Evolutionary conservation across 441 rosid genomes (phyloP).

Genomic region (Euphorbia celastroides): DNA sequence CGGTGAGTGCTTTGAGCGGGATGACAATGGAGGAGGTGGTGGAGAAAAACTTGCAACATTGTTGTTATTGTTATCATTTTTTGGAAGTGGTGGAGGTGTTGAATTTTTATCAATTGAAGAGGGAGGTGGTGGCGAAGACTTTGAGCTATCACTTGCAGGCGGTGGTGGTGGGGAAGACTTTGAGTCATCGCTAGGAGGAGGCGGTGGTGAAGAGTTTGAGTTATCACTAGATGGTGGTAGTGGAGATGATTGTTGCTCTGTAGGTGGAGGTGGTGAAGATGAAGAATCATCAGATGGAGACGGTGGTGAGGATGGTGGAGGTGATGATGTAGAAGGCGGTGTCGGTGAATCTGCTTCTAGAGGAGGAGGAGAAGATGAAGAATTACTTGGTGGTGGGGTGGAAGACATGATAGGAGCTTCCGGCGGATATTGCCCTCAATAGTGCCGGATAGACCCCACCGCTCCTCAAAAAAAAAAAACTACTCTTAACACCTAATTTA

Average conservation of each 20-base stretch:
- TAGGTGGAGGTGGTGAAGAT: constrained; percentile 4
- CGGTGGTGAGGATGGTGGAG: constrained; percentile 8
- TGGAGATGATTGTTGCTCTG: constrained; percentile 10
- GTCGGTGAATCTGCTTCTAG: constrained; percentile 19
- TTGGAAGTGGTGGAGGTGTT: constrained; percentile 22
- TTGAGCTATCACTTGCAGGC: constrained; percentile 9
- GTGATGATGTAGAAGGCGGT: constrained; percentile 11
- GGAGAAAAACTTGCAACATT: constrained; percentile 9
- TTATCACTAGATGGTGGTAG: constrained; percentile 7
- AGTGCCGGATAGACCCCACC: constrained; percentile 14
- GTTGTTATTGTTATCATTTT: background rate
- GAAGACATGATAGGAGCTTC: constrained; percentile 29
- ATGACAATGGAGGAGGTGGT: constrained; percentile 15
- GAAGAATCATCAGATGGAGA: constrained; percentile 15
- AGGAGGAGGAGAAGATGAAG: constrained; percentile 16
- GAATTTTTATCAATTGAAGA: constrained; percentile 18
- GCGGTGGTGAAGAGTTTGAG: constrained; percentile 17
- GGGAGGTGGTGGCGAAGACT: constrained; percentile 13
- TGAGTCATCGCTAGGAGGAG: constrained; percentile 9
- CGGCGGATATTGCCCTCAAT: constrained; percentile 13
- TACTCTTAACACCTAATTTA: background rate
- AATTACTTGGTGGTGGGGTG: constrained; percentile 21
- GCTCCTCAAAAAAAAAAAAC: constrained; percentile 6
- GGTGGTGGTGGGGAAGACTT: constrained; percentile 10
- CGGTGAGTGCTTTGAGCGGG: constrained; percentile 11